Evolutionary conservation across 306 rosid species (phyloP), one percentile per base, ranked within the genome.

Genomic region (Cyamopsis tetragonoloba): DNA sequence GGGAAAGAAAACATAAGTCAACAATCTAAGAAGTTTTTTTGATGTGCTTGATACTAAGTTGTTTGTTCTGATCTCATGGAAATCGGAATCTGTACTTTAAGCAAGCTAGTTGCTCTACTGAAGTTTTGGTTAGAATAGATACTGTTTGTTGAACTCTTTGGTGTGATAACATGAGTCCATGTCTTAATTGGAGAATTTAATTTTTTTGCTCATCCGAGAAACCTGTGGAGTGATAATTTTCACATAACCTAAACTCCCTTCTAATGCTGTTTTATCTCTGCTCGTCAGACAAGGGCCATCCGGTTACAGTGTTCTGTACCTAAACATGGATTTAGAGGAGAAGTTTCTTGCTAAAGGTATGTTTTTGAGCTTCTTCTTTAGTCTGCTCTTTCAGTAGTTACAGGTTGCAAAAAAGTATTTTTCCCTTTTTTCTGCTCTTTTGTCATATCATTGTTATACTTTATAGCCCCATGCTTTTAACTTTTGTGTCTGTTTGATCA

Each of bases 311-410:
- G 28, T 53, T 31, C 59, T 49, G 58, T 75, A 39, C 41, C 62
- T 79, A 12, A 53, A 32, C 53, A 86, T 88, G 96, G 87, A 87
- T 77, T 55, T 79, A 38, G 95, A 91, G 61, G 96, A 88, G 42
- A 88, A 85, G 62, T 66, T 83, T 57, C 75, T 67, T 34, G 75
- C 87, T 38, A 87, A 82, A 87, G 91, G 98, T 87, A 74, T 56
- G 66, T n/a, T 50, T 66, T 74, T 72, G 50, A 58, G 74, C 54
- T 64, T 60, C 34, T 26, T 53, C 50, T 62, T 13, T 11, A 62
- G 66, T 57, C 62, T 31, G 12, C 4, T 17, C 22, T n/a, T 48
- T 62, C 15, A 56, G 20, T 13, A 63, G 60, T 74, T 67, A n/a
- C 51, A 15, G 23, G 47, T 56, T 70, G 4, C 41, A 31, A 28